Evolutionary conservation across 2,329 filamentous ascomycete species (phyloP).

Genomic region (Tolypocladium nubicola): DNA sequence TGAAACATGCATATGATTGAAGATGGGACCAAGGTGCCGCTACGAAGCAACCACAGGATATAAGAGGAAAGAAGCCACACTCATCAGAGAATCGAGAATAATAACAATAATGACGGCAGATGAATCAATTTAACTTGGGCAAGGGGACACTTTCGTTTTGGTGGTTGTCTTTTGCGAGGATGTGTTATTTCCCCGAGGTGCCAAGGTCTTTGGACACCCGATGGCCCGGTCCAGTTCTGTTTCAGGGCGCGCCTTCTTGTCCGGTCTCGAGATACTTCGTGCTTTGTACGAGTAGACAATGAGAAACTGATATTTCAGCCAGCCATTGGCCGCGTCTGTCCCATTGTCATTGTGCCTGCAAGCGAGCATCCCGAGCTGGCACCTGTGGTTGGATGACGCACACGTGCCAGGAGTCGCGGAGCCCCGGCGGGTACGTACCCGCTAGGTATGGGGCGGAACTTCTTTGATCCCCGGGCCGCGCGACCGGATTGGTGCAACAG

Average conservation of each 20-base stretch:
- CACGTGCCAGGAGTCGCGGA: not conserved
- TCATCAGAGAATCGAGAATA: no score
- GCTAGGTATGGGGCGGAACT: conserved; percentile 2
- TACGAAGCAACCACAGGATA: no score
- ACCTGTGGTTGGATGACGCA: not conserved
- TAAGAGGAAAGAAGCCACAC: no score
- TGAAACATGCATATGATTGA: no score
- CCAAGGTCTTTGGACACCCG: not conserved
- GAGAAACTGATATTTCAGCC: not conserved
- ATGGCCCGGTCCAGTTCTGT: not conserved
- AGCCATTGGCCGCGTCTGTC: not conserved
- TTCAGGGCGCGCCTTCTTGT: no score
- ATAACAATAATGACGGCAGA: no score
- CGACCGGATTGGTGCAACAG: conserved; percentile 2
- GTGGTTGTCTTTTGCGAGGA: no score
- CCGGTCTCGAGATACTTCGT: not conserved
- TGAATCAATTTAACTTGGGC: no score
- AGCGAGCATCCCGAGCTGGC: not conserved
- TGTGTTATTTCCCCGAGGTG: no score
- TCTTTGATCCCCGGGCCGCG: conserved; percentile 2
- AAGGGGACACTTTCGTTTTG: no score
- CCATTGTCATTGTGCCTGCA: not conserved
- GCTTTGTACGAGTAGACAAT: not conserved
- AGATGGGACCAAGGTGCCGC: no score
- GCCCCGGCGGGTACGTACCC: not conserved